Percentiles rank a stretch among this genome's conserved stretches.
Evolutionary conservation across 2,329 filamentous ascomycete species (phyloP).

Genomic region (Cercospora zeina): DNA sequence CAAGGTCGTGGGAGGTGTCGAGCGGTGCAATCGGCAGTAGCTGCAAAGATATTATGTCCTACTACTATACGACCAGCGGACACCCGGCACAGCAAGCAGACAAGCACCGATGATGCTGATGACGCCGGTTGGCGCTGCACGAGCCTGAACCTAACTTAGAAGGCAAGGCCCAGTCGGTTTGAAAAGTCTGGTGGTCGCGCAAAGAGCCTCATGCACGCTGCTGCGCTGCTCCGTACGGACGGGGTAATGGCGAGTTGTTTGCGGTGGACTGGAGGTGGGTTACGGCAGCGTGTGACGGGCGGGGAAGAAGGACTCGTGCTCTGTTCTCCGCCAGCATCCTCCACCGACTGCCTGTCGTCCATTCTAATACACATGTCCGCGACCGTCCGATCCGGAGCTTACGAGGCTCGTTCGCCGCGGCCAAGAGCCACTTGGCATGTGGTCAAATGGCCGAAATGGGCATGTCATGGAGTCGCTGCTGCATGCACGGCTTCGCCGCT

Average conservation of each 20-base stretch:
- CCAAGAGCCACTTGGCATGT: not conserved
- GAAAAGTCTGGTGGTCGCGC: not conserved
- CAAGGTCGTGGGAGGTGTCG: not conserved
- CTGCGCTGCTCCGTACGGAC: no score
- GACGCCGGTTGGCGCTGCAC: slow-evolving; percentile 5
- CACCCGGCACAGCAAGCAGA: not conserved
- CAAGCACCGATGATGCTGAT: not conserved
- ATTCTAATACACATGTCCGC: not conserved
- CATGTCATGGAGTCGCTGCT: not conserved
- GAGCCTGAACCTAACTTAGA: slow-evolving; percentile 6
- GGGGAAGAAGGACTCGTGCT: not conserved
- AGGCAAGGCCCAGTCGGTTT: not conserved
- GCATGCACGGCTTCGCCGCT: not conserved
- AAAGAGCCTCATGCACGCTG: not conserved
- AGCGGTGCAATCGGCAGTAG: not conserved
- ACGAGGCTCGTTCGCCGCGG: slow-evolving; percentile 5
- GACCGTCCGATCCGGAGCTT: slow-evolving; percentile 7
- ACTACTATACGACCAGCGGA: not conserved
- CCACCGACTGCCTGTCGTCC: not conserved
- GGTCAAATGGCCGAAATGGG: slow-evolving; percentile 3
- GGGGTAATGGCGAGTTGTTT: no score
- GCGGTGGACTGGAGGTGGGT: no score
- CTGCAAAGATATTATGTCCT: not conserved
- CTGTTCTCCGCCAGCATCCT: not conserved
- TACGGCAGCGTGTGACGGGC: no score